Evolutionary conservation across 2,329 filamentous ascomycete genomes (phyloP), one percentile per base, ranked within the genome.

Genomic region (Cytospora leucostoma): DNA sequence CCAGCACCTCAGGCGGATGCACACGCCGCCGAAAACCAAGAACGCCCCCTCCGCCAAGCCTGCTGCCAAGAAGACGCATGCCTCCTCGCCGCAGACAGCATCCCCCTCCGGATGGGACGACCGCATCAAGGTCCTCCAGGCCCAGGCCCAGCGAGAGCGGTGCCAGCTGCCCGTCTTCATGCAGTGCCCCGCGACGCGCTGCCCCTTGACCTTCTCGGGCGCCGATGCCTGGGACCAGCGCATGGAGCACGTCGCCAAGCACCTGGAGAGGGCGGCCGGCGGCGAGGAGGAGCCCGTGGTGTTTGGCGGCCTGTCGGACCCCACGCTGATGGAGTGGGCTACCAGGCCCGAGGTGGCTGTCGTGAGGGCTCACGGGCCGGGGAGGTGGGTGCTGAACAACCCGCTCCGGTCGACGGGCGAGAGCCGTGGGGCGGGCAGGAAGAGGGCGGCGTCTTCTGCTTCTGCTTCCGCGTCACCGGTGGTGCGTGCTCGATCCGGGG

Each of bases 1-100:
- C 0, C 92, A 96, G 71, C 94, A 97, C 72, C 82, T 94, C 2
- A 85, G 91, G 7, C 89, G 94, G 54, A 96, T 96, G 91, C 93
- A 97, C 72, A 80, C 84, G 0, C 83, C 84, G 0, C 74, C 81
- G 61, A 66, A 74, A 2, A 69, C 77, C 53, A 77, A 76, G 64
- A 77, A 70, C 66, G 72, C 15, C 49, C 47, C 35, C 32, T 40
- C 34, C 15, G 32, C 62, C n/a, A 62, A 58, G 35, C 32, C 51
- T 13, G 12, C 51, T 13, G 12, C 61, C 21, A 66, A 64, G 53
- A 59, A 50, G 33, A 13, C 49, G 55, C 35, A 21, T 38, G 35
- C 47, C n/a, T 27, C 65, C 1, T 37, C 61, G 12, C 7, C 53
- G 12, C 4, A 17, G n/a, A 21, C 44, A 37, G n/a, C 59, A 11